Base-by-base conservation (phyloP, 164 flowering plant species). In the Tetracentron sinense region DNA sequence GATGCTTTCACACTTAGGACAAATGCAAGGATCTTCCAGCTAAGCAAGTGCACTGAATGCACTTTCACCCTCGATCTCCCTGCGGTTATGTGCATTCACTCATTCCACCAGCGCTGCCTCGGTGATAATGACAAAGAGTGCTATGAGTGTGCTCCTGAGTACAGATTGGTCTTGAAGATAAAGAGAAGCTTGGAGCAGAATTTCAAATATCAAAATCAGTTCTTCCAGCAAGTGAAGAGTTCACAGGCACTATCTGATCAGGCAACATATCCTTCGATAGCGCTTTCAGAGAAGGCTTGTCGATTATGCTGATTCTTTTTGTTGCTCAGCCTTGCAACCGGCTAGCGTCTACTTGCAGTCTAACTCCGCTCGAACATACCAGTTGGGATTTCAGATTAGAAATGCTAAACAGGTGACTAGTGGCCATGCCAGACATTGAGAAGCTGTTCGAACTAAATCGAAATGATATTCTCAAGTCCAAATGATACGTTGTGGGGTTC, bases 61-160 rank as follows among this genome's bases (percentile, higher is more conserved):
- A 94, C 96, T 30, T 94, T 91, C 74, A 94, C 99, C 25, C 96
- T 94, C 44, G 99, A 94, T 74, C 96, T 94, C 47, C 99, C 99
- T 42, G 97, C 99, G 17, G 99, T 94, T 47, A 86, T 94, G 97
- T 94, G 99, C 62, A 91, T 91, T 96, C 99, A 94, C 71, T 94
- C 99, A 15, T 94, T 89, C 72, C 99, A 94, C 65, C 93, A 85
- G 69, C 92, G 88, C 7, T 94, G 97, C 80, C 93, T 94, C 27
- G 98, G 97, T 1, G 98, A 94, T 81, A 91, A 89, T 62, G 98
- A 94, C 72, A 94, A 87, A 63, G 98, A 94, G 72, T 94, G 98
- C 70, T 95, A 96, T 11, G 95, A 83, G 58, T 94, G 98, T 78
- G 92, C 90, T 63, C 87, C 95, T 6, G 97, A 94, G 75, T 91